Conservation (phyloP, 2,329 filamentous ascomycete genomes). For the Verticillium isaacii region DNA sequence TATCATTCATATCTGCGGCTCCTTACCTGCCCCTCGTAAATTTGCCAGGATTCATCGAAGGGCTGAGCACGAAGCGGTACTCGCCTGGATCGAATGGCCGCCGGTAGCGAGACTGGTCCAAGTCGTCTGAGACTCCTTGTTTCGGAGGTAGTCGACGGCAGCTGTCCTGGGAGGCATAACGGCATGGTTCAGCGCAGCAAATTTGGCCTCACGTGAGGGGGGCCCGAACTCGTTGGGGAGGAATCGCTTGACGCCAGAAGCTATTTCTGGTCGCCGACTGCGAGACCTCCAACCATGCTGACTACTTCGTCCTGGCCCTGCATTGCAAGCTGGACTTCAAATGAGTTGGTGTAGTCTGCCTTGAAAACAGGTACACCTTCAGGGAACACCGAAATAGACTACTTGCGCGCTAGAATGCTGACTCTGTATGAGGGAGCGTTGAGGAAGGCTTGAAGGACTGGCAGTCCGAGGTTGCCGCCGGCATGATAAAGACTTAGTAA, state of each 20-base stretch:
- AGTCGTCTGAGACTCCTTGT: not conserved
- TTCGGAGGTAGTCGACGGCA: slow-evolving; percentile 2
- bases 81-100: no score
- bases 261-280: slow-evolving; percentile 40
- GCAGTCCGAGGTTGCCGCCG: slow-evolving; percentile 33
- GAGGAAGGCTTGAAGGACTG: slow-evolving; percentile 31
- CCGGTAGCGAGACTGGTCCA: slow-evolving; percentile 10
- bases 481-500: slow-evolving; percentile 22
- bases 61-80: no score
- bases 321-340: slow-evolving; percentile 22
- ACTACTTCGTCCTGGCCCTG: slow-evolving; percentile 53
- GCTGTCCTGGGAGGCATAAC: not conserved
- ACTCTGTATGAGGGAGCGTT: slow-evolving; percentile 37
- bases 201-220: not conserved
- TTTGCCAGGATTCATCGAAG: no score
- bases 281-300: slow-evolving; percentile 24
- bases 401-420: slow-evolving; percentile 47
- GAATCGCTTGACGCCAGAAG: slow-evolving; percentile 55
- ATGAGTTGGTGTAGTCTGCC: not conserved
- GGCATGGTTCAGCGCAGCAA: not conserved
- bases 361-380: slow-evolving; percentile 18
- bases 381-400: slow-evolving; percentile 29
- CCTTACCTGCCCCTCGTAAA: no score
- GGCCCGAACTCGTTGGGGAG: slow-evolving; percentile 52
- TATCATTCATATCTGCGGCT: no score